Percentiles rank a stretch among this genome's conserved stretches.
Evolutionary conservation across 768 basidiomycete genomes (phyloP).

Genomic region (Psilocybe sp.): DNA sequence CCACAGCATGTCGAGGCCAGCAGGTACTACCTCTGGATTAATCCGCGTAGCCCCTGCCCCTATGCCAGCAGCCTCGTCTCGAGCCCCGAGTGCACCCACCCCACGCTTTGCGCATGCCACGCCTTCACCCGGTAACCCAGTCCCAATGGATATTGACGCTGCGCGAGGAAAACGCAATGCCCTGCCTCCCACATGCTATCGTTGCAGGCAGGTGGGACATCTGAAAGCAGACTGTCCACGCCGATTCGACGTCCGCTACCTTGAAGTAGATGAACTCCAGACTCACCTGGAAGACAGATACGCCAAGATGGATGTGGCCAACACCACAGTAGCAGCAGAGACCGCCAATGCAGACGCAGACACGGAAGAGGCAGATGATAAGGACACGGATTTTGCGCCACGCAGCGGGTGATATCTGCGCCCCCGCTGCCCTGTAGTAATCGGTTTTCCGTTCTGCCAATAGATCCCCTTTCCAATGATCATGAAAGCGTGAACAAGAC

Average conservation of each 20-base stretch:
- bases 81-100: background rate
- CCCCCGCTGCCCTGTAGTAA: constrained; percentile 1
- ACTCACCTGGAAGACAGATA: background rate
- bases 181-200: constrained; percentile 1
- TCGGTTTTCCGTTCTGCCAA: constrained; percentile 1
- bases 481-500: background rate
- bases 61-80: background rate
- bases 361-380: background rate
- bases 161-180: background rate
- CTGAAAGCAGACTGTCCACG: constrained; percentile 1
- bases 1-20: background rate
- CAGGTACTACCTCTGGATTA: background rate
- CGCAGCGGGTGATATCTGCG: constrained; percentile 7
- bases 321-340: background rate
- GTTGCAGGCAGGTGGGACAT: constrained; percentile 6
- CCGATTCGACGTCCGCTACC: background rate
- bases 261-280: background rate
- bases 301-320: background rate
- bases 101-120: background rate
- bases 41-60: background rate
- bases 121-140: background rate
- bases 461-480: background rate
- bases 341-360: background rate
- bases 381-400: constrained; percentile 4
- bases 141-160: constrained; percentile 6